Base-by-base conservation (phyloP, 78 protist species). In the Pelomyxa schiedti region DNA sequence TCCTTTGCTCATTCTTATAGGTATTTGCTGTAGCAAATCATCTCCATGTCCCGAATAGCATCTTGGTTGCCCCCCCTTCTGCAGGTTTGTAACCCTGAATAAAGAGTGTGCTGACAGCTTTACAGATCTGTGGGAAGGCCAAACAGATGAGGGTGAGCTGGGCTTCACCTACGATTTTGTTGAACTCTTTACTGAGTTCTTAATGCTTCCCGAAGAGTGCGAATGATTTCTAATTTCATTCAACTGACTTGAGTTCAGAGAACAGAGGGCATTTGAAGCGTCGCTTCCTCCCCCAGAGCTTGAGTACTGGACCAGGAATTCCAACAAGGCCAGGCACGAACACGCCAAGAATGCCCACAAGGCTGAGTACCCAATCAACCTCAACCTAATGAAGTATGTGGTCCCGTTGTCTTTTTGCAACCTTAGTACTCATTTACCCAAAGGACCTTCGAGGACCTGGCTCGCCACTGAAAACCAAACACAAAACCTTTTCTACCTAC, bases 111-210 rank as follows among this genome's bases (percentile, higher is more conserved):
- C n/a, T n/a, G n/a, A n/a, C n/a, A n/a, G n/a, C n/a, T n/a, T n/a
- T n/a, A n/a, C n/a, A n/a, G 95, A 87, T 42, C 86, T 91, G 35
- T 91, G 95, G 95, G 92, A 82, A 63, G 95, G 90, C 39, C 95
- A 91, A 39, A 82, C 88, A 7, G 95, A 91, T 70, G 95, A 91
- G 78, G 91, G 74, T 28, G 95, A 91, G 85, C 83, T 91, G 8
- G 90, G 89, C 4, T 80, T 68, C 79, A 35, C 85, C 26, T 91
- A 91, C 63, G 95, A 86, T 41, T 81, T 81, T 36, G 79, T 77
- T 4, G 83, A 79, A 52, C 30, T 79, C 36, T 79, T 28, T 67
- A 80, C 85, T 3, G 82, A 30, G 29, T 70, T 41, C 74, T 70
- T 70, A 53, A 37, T 29, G 40, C 40, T 4, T 4, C 7, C 74